Conservation (phyloP, 129 eudicot genomes). For the Tanacetum coccineum region DNA sequence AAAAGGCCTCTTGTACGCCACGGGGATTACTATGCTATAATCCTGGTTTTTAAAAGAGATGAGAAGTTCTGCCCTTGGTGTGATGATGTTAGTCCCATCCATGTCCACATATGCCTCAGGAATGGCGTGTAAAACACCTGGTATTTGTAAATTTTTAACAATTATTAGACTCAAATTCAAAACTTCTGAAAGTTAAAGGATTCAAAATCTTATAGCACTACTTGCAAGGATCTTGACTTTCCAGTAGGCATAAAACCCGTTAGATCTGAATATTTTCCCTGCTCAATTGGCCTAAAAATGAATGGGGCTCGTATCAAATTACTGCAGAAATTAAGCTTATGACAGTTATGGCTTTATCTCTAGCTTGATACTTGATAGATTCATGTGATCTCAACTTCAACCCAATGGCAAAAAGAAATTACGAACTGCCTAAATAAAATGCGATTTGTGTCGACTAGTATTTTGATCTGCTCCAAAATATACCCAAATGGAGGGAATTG, state of each 20-base stretch:
- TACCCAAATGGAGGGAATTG: neutral
- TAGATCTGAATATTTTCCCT: constrained; percentile 61
- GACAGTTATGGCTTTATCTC: too few relatives aligned
- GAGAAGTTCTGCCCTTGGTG: constrained; percentile 58
- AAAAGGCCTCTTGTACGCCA: constrained; percentile 78
- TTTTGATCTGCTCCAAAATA: too few relatives aligned
- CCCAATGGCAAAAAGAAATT: too few relatives aligned
- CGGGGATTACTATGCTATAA: constrained; percentile 84
- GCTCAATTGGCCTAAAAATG: constrained; percentile 88
- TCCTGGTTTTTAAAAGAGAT: constrained; percentile 55
- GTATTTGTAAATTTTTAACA: neutral
- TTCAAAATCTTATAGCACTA: constrained; percentile 60
- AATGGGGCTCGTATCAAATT: constrained; percentile 93
- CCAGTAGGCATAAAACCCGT: constrained; percentile 78
- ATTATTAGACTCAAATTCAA: neutral
- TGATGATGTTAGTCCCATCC: constrained; percentile 78
- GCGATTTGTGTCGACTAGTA: too few relatives aligned
- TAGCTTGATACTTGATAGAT: too few relatives aligned
- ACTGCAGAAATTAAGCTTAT: constrained; percentile 40
- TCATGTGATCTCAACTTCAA: too few relatives aligned
- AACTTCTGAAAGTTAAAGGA: constrained; percentile 18
- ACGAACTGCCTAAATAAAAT: too few relatives aligned
- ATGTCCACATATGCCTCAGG: constrained; percentile 85
- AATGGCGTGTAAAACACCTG: constrained; percentile 88
- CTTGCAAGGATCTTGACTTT: constrained; percentile 87